These are phyloP conservation scores for Dianthus caryophyllus DNA, from an alignment of 148 eudicot genomes.

Conservation along the genomic window DNA sequence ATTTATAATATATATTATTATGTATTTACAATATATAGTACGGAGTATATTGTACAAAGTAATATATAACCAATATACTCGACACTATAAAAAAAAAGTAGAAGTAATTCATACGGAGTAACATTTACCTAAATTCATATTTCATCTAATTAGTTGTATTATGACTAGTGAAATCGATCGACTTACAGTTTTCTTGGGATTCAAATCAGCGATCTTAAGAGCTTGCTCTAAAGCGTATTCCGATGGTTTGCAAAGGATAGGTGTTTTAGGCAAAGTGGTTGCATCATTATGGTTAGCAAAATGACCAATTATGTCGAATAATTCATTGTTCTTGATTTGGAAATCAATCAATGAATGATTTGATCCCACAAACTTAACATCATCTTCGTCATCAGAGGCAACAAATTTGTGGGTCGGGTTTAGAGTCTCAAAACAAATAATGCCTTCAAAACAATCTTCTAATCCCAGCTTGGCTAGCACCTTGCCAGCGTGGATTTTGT, in stretches of 20 bases:
- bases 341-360: conserved; percentile 1
- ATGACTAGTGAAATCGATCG: too few species aligned
- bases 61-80: too few species aligned
- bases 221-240: conserved; percentile 67
- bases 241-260: conserved; percentile 75
- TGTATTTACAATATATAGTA: too few species aligned
- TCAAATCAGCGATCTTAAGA: conserved; percentile 56
- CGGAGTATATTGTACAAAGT: too few species aligned
- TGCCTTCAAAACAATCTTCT: conserved; percentile 87
- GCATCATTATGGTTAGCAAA: conserved; percentile 41
- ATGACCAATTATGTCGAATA: conserved; percentile 74
- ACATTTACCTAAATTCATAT: not conserved
- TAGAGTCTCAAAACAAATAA: conserved; percentile 84
- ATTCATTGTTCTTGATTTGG: conserved; percentile 13
- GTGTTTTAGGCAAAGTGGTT: conserved; percentile 63
- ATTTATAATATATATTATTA: too few species aligned
- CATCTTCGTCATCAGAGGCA: conserved; percentile 3
- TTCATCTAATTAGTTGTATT: too few species aligned
- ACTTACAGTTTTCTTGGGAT: conserved; percentile 76
- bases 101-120: too few species aligned
- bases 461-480: conserved; percentile 63
- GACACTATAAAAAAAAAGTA: too few species aligned
- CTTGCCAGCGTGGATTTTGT: conserved; percentile 56
- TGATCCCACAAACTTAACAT: conserved; percentile 49
- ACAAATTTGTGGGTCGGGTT: conserved; percentile 46